Percentiles rank a stretch among this genome's conserved stretches.
Conservation (phyloP, 306 rosid genomes). For the Citrullus mucosospermus region DNA sequence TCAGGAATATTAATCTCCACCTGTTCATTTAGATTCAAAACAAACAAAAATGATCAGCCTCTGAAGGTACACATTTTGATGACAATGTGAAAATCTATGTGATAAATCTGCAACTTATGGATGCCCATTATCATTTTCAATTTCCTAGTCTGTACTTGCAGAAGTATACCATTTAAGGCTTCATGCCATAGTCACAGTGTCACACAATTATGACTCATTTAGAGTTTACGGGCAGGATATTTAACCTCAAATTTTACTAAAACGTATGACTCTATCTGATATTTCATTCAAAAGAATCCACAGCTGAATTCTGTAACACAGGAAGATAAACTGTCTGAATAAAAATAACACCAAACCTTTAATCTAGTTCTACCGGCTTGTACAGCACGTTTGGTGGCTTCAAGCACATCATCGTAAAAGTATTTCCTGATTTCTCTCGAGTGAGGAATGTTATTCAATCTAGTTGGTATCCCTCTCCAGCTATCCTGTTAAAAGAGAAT, state of each 20-base stretch:
- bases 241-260: background rate
- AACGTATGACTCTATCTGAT: background rate
- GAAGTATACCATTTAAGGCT: background rate
- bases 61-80: background rate
- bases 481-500: conserved; percentile 52
- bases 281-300: background rate
- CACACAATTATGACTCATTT: background rate
- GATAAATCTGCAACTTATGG: background rate
- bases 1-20: conserved; percentile 94
- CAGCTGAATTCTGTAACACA: background rate
- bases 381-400: conserved; percentile 65
- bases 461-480: conserved; percentile 97
- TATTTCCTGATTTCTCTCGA: conserved; percentile 84
- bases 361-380: conserved; percentile 57
- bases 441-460: conserved; percentile 84
- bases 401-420: conserved; percentile 74
- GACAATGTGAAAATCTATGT: background rate
- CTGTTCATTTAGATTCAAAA: conserved; percentile 34
- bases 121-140: background rate
- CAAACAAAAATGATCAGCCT: conserved; percentile 15
- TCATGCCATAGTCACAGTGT: background rate
- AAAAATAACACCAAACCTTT: conserved; percentile 30
- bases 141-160: background rate
- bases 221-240: background rate
- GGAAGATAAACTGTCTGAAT: background rate